These are phyloP conservation scores for Calonectria ilicicola DNA, from an alignment of 2,329 filamentous ascomycete species.

Conservation along the genomic window DNA sequence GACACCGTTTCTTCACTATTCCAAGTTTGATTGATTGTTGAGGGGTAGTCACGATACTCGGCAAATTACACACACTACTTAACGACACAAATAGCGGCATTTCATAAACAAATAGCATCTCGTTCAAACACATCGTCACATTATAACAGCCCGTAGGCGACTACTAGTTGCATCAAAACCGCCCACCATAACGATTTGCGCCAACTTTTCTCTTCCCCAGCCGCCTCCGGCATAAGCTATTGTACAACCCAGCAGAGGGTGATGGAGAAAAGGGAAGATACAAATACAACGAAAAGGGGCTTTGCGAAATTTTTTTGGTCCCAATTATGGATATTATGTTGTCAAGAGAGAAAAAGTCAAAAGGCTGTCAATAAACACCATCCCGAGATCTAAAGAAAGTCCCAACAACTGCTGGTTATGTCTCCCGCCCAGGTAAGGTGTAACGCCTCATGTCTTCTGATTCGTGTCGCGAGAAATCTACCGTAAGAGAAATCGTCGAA, in stretches of 20 bases:
- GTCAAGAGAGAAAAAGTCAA: constrained; percentile 39
- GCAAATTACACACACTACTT: neutral
- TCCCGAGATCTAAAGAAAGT: constrained; percentile 42
- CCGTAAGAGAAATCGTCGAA: constrained; percentile 54
- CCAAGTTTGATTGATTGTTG: neutral
- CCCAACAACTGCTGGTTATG: constrained; percentile 42
- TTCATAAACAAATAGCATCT: neutral
- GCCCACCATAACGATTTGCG: constrained; percentile 49
- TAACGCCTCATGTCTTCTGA: constrained; percentile 40
- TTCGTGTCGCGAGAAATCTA: constrained; percentile 49
- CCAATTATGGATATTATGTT: constrained; percentile 47
- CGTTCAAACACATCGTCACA: constrained; percentile 15
- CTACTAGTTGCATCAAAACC: constrained; percentile 38
- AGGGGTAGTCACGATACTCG: neutral
- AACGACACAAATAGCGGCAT: neutral
- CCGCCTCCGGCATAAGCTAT: constrained; percentile 49
- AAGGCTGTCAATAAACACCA: constrained; percentile 43
- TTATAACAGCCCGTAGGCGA: constrained; percentile 21
- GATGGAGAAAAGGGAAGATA: constrained; percentile 48
- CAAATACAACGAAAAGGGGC: constrained; percentile 49
- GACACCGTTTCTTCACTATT: neutral
- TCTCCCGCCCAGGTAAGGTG: constrained; percentile 43
- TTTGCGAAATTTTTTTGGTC: constrained; percentile 41
- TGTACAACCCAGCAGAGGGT: constrained; percentile 51
- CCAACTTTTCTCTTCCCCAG: constrained; percentile 48